Base-by-base conservation (phyloP, 345 rosid genomes). In the Geranium rotundifolium region DNA sequence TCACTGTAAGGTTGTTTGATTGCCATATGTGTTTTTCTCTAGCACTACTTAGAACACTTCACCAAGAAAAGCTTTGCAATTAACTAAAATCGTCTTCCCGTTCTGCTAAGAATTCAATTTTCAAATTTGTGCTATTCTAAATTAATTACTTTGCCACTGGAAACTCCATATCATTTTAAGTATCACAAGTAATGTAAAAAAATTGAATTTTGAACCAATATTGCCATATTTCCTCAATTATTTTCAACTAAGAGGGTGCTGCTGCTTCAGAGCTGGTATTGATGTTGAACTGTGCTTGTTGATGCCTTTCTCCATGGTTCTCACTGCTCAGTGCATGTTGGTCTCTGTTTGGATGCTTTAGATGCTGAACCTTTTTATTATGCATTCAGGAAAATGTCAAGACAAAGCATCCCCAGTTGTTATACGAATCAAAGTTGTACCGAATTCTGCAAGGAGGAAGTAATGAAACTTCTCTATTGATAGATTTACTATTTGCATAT, bases 401-500 rank as follows among this genome's bases (percentile, higher is more conserved):
- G 80, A 90, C 99, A 58, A 89, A 84, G 77, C 98, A 89, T 80
- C 98, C 96, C 20, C 98, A 92, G 69, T 83, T 92, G 80, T 72
- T 87, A 41, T 87, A 89, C 71, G 98, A 92, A 76, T 89, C 98
- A 2, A 92, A 87, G 67, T 73, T 92, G 67, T 92, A 89, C 54
- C 84, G 85, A 69, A 84, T 89, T 34, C 80, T 92, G 30, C 95
- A 92, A 65, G 98, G 98, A 78, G 98, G 98, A 85, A 89, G 98
- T 92, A 79, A 79, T 69, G 46, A 56, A 23, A 34, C 29, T 18
- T 59, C 17, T 9, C 49, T 34, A 16, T 37, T 46, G 39, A 34
- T 63, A 3, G 27, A 57, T 49, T 58, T 41, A 55, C 23, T 30
- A 27, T 54, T 49, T 34, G 41, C 29, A 13, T 19, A 5, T 54